Percentiles rank a stretch among this genome's conserved stretches.
Conservation (phyloP, 176 grass and related monocot genomes). For the Musa troglodytarum region DNA sequence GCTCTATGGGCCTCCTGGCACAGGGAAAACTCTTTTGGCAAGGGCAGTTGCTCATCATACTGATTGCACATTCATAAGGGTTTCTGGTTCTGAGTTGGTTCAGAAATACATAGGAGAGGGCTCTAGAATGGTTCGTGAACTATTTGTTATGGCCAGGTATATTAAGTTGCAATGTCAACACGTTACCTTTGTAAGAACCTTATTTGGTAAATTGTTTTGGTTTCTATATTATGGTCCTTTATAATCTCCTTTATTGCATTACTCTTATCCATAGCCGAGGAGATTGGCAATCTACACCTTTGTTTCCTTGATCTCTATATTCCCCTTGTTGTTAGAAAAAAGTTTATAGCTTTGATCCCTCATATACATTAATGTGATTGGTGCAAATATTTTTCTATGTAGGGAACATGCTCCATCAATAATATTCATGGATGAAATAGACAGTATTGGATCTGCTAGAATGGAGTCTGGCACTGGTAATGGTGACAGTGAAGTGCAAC, state of each 20-base stretch:
- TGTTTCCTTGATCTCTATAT: no score
- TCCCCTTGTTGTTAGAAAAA: no score
- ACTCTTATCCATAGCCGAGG: no score
- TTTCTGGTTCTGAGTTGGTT: slow-evolving; percentile 98
- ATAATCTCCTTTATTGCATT: no score
- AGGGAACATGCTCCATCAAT: slow-evolving; percentile 98
- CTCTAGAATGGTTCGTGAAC: slow-evolving; percentile 93
- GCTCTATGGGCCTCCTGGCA: slow-evolving; percentile 97
- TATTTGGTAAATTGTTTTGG: not conserved
- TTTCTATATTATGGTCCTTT: not conserved
- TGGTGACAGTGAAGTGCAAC: slow-evolving; percentile 93
- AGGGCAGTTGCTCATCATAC: slow-evolving; percentile 98
- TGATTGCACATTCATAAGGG: slow-evolving; percentile 96
- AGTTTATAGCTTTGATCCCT: not conserved
- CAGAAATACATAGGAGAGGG: slow-evolving; percentile 99
- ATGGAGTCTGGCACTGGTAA: slow-evolving; percentile 97
- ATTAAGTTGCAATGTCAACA: not conserved
- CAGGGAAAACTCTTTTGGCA: slow-evolving; percentile 89
- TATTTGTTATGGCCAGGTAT: slow-evolving; percentile 99
- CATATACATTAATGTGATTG: not conserved
- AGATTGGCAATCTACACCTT: no score
- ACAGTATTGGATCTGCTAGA: slow-evolving; percentile 91
- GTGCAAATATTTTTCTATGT: slow-evolving; percentile 9
- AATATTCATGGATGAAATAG: slow-evolving; percentile 99
- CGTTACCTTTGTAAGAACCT: no score